A percentile compares a stretch with the other conserved stretches of the same genome.
Conservation (phyloP, 257 asterid genomes). For the Mitragyna speciosa region DNA sequence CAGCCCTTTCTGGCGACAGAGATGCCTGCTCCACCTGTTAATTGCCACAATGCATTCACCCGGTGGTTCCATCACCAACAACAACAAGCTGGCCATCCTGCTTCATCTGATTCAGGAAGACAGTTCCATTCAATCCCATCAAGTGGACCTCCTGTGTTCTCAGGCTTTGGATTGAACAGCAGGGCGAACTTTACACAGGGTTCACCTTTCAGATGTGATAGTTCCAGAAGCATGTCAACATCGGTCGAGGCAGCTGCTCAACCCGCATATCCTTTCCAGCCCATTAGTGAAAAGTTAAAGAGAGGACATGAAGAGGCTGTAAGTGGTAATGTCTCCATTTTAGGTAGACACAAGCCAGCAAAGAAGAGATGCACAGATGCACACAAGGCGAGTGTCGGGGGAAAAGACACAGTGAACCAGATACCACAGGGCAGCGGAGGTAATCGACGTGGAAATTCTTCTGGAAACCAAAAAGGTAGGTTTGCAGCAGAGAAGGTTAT, state of each 20-base stretch:
- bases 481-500: slow-evolving; percentile 16
- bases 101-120: slow-evolving; percentile 20
- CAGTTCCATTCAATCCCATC: slow-evolving; percentile 15
- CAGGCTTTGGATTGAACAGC: slow-evolving; percentile 10
- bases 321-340: slow-evolving; percentile 15
- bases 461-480: slow-evolving; percentile 22
- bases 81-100: slow-evolving; percentile 19
- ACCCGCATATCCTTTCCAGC: slow-evolving; percentile 20
- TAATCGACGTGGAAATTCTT: slow-evolving; percentile 18
- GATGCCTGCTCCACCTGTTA: slow-evolving; percentile 38
- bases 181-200: slow-evolving; percentile 13
- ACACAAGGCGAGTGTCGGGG: slow-evolving; percentile 9
- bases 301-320: slow-evolving; percentile 26
- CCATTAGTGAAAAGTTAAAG: slow-evolving; percentile 24
- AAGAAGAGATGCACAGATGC: slow-evolving; percentile 45
- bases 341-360: slow-evolving; percentile 21
- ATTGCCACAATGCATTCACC: neutral
- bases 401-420: slow-evolving; percentile 18
- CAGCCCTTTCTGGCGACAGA: slow-evolving; percentile 48
- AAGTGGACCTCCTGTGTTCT: slow-evolving; percentile 8
- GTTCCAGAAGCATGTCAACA: slow-evolving; percentile 18
- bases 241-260: slow-evolving; percentile 18
- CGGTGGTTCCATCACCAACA: slow-evolving; percentile 21
- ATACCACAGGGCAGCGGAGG: slow-evolving; percentile 23
- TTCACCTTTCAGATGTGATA: slow-evolving; percentile 12